Base-by-base conservation (phyloP, 164 flowering plant genomes). In the Tinospora cordifolia region DNA sequence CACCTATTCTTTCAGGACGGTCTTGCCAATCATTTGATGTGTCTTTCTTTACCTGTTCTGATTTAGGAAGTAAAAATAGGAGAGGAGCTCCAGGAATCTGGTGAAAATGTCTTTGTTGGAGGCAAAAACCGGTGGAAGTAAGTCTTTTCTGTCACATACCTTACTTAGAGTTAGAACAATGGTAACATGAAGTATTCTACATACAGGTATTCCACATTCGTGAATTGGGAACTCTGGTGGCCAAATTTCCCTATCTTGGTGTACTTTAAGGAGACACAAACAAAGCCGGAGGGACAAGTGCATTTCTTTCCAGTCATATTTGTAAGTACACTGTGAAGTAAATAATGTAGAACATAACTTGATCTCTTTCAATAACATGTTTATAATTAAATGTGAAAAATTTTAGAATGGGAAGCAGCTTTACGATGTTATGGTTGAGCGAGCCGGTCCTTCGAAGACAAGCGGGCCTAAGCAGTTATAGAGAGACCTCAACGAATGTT, bases 221-320 rank as follows among this genome's bases (percentile, higher is more conserved):
- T 93, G 75, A 93, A 93, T 70, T 93, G 98, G 98, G 98, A 91
- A 78, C 83, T 93, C 27, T 91, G 98, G 98, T 93, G 97, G 98
- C 97, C 97, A 46, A 84, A 80, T 65, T 93, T 93, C 63, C 97
- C 98, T 25, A 80, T 93, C 73, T 74, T 93, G 74, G 98, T 93
- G 34, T 93, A 93, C 67, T 93, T 93, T 66, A 93, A 91, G 80
- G 98, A 91, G 81, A 88, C 80, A 39, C 98, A 93, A 73, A 93
- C 98, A 36, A 93, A 88, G 72, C 93, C 97, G 41, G 97, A 91
- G 76, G 98, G 98, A 77, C 97, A 93, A 87, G 78, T 93, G 40
- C 98, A 91, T 74, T 90, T 93, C 84, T 93, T 93, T 71, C 97
- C 97, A 9, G 88, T 93, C 27, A 91, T 93, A 57, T 93, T 91